phyloP scores from a whole-genome alignment of 148 eudicot species.

The Suaeda aralocaspica region DNA sequence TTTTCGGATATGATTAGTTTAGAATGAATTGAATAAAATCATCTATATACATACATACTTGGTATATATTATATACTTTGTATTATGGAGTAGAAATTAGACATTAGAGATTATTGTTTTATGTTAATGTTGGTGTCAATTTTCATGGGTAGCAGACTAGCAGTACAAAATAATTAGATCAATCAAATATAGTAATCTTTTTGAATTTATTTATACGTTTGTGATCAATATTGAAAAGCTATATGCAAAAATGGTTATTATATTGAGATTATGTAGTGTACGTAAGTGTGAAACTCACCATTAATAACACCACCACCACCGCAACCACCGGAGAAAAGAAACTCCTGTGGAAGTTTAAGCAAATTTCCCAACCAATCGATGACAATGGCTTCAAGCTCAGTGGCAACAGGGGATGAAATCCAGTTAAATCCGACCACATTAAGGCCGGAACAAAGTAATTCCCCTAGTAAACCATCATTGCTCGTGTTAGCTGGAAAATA shows the following conservation, averaged over 20 bases:
- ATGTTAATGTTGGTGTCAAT: too few species aligned
- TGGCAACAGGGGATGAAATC: constrained; percentile 50
- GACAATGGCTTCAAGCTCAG: constrained; percentile 45
- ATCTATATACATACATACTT: too few species aligned
- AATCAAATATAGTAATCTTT: too few species aligned
- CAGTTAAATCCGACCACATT: constrained; percentile 47
- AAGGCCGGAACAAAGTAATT: constrained; percentile 37
- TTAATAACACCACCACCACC: constrained; percentile 53
- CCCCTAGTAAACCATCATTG: constrained; percentile 34
- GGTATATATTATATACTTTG: too few species aligned
- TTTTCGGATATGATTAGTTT: too few species aligned
- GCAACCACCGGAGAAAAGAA: constrained; percentile 46
- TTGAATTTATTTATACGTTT: too few species aligned
- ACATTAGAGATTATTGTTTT: too few species aligned
- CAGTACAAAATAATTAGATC: too few species aligned
- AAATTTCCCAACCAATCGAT: constrained; percentile 47
- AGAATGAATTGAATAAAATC: too few species aligned
- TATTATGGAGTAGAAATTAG: too few species aligned
- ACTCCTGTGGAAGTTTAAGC: constrained; percentile 35
- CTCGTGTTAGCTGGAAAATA: constrained; percentile 36
- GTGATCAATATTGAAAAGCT: too few species aligned
- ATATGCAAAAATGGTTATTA: not conserved
- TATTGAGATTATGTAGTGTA: not conserved
- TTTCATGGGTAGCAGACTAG: too few species aligned
- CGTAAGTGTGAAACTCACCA: constrained; percentile 10